Evolutionary conservation across 2,329 filamentous ascomycete species (phyloP), one percentile per base, ranked within the genome.

Genomic region (Blumeriella jaapii): DNA sequence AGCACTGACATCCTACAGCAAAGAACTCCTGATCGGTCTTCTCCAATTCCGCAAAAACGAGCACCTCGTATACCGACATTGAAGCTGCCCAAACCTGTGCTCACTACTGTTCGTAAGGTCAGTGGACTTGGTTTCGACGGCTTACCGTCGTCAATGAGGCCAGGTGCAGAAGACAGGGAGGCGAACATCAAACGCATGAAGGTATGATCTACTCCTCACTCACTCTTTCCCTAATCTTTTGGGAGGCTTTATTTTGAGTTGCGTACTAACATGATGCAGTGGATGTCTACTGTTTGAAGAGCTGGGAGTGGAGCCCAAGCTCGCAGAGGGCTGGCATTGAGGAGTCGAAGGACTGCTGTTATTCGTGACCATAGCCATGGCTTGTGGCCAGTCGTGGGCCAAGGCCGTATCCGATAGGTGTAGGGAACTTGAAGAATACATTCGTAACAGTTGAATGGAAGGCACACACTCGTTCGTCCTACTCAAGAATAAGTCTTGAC

Each of bases 31-130:
- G 29, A 25, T 7, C 29, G 23, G 19, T 29, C 26, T 17, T 38
- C 28, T 25, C 36, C 40, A 22, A 12, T 26, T 14, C 38, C 41
- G 20, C 29, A 34, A 12, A 25, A n/a, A 19, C 29, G 29, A 16
- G 23, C 40, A 20, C 40, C 42, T 18, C 41, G 39, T 3, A 41
- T 44, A 16, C 43, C 45, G 16, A 38, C 45, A 9, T 25, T 50
- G 13, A 40, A 26, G 27, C 19, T 48, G n/a, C 47, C 47, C 7
- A 43, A 45, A 26, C 29, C 44, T n/a, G 42, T 38, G 2, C 39
- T 50, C 17, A 29, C 40, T 16, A 46, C 37, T 8, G 34, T 50
- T 14, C 41, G 42, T 5, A 42, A 39, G 14, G 17, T 31, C 8
- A 42, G 36, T 41, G 44, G 39, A 10, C 26, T 48, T 27, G 40